Evolutionary conservation across 208 protist genomes (phyloP).

Genomic region (Acanthamoeba royreba): DNA sequence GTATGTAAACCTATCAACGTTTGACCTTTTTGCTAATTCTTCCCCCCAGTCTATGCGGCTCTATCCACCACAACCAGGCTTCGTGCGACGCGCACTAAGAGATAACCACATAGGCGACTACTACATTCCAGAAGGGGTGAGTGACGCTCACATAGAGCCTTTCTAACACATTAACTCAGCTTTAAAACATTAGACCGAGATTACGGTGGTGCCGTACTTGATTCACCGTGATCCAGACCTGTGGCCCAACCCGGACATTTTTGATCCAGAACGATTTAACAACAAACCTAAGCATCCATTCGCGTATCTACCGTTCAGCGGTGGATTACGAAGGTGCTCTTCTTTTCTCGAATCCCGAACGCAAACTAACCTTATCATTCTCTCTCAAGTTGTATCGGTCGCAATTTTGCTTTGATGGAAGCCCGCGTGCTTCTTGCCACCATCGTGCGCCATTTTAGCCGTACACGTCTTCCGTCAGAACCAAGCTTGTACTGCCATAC

Average conservation of each 20-base stretch:
- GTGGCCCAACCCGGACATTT: constrained; percentile 3
- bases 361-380: neutral
- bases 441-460: neutral
- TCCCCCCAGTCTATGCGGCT: neutral
- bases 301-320: constrained; percentile 46
- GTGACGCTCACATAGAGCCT: too few relatives aligned
- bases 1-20: neutral
- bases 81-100: neutral
- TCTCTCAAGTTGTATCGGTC: neutral
- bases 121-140: neutral
- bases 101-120: neutral
- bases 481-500: neutral
- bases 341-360: neutral
- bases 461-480: neutral
- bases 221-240: neutral
- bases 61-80: neutral
- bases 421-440: neutral
- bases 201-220: neutral
- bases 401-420: constrained; percentile 46
- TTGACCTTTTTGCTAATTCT: neutral
- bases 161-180: neutral
- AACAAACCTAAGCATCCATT: constrained; percentile 3
- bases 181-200: too few relatives aligned
- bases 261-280: constrained; percentile 46
- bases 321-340: neutral